Evolutionary conservation across 1,284 basidiomycete genomes (phyloP).

Genomic region (Porogramme epimiltina): DNA sequence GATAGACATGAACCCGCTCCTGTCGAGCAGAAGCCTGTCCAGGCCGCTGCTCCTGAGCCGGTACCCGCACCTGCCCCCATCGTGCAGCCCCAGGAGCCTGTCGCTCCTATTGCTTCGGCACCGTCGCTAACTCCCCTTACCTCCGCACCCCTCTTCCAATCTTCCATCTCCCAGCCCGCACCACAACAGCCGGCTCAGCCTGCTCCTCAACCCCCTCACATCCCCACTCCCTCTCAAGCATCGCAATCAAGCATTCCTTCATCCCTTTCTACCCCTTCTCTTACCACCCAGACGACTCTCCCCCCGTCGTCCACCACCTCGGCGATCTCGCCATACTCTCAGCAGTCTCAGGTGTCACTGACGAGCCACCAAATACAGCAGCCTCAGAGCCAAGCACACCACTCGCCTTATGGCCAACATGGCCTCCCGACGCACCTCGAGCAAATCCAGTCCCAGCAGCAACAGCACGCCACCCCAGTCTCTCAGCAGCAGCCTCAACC

Average conservation of each 20-base stretch:
- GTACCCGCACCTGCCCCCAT: slow-evolving; percentile 16
- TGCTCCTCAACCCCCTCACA: slow-evolving; percentile 24
- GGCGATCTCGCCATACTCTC: slow-evolving; percentile 43
- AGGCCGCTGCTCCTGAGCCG: slow-evolving; percentile 32
- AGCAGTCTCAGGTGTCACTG: slow-evolving; percentile 38
- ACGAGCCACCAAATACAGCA: slow-evolving; percentile 44
- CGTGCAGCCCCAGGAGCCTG: slow-evolving; percentile 23
- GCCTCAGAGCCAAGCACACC: slow-evolving; percentile 38
- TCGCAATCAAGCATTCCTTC: slow-evolving; percentile 41
- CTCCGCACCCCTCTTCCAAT: slow-evolving; percentile 42
- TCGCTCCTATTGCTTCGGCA: slow-evolving; percentile 28
- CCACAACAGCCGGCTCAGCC: slow-evolving; percentile 32
- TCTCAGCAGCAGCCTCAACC: slow-evolving; percentile 38
- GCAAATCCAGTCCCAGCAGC: slow-evolving; percentile 45
- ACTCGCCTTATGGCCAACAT: slow-evolving; percentile 60
- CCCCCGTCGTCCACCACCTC: slow-evolving; percentile 31
- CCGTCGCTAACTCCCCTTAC: slow-evolving; percentile 33
- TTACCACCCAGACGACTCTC: slow-evolving; percentile 30
- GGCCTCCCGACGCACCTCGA: slow-evolving; percentile 65
- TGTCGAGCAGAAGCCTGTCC: slow-evolving; percentile 28
- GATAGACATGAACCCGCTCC: slow-evolving; percentile 25
- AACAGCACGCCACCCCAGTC: slow-evolving; percentile 30
- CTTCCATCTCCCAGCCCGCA: slow-evolving; percentile 45
- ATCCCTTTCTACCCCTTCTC: slow-evolving; percentile 41
- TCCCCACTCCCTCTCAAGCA: slow-evolving; percentile 35